Evolutionary conservation across 805 yeast genomes (phyloP), one percentile per base, ranked within the genome.

Genomic region (Nakazawaea laoshanensis): DNA sequence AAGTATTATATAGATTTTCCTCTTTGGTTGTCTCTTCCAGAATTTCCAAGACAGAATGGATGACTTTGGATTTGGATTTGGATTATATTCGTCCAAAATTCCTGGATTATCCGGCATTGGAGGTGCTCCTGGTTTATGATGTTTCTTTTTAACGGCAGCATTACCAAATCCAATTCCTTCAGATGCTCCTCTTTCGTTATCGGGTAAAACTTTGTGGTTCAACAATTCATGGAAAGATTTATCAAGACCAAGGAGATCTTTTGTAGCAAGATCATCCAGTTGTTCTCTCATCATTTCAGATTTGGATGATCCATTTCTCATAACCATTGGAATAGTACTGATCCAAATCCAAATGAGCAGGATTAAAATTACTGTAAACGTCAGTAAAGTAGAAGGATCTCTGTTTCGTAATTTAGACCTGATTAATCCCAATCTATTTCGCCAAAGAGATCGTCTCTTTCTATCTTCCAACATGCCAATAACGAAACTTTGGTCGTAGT

Each of bases 1-100:
- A 22, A 62, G 37, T 4, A 62, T 41, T 3, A 62, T 44, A 20
- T 59, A 53, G 4, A 62, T 48, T 31, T 51, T 58, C 25, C 61
- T 52, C 31, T 47, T 49, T 3, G 46, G 44, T 17, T 37, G 41
- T n/a, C 27, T 33, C 15, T 20, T 22, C 32, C 32, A 27, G 12
- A 31, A 23, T 14, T 18, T 19, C 28, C 23, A 26, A 15, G 23
- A 8, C 12, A 7, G 6, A 5, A 7, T 12, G 15, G 18, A 25
- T 5, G 15, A 12, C 17, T 19, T 17, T 7, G 7, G 9, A 12
- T 5, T 10, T 19, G 12, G 24, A 12, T 11, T 12, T 17, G 9
- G 16, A 4, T 17, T 16, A 11, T 13, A 12, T 27, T 26, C 45
- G 17, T 35, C 33, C 28, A 43, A 52, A 5, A 53, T 45, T 1